phyloP scores from a whole-genome alignment of 257 asterid species.

The Ophiorrhiza pumila region DNA sequence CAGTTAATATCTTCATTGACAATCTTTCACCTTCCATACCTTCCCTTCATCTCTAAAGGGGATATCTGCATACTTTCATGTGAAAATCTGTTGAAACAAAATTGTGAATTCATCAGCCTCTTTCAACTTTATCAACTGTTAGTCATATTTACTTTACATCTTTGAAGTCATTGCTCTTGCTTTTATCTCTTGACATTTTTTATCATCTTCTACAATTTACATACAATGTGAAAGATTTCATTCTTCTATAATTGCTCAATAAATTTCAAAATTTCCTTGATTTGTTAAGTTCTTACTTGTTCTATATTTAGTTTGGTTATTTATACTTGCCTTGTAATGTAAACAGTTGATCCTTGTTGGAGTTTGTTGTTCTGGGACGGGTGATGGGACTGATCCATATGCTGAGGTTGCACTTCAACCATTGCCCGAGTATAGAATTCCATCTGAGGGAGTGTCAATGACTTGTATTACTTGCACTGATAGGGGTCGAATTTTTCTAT shows the following conservation, averaged over 20 bases:
- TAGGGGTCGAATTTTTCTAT: constrained; percentile 78
- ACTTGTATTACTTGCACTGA: constrained; percentile 88
- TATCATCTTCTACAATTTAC: neutral
- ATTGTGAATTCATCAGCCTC: neutral
- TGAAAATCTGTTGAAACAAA: neutral
- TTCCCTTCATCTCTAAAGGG: neutral
- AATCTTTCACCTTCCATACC: neutral
- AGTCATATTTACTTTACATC: neutral
- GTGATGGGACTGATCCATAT: constrained; percentile 84
- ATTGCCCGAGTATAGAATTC: constrained; percentile 81
- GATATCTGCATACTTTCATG: neutral
- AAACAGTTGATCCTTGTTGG: constrained; percentile 87
- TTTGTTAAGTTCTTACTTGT: neutral
- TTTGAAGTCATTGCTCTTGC: neutral
- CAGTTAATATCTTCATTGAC: neutral
- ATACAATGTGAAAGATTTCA: neutral
- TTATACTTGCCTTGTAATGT: constrained; percentile 25
- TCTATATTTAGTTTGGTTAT: constrained; percentile 14
- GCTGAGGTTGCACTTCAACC: constrained; percentile 88
- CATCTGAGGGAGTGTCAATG: constrained; percentile 98
- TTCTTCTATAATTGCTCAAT: neutral
- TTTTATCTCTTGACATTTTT: neutral
- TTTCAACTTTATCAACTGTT: neutral
- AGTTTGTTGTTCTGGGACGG: constrained; percentile 90
- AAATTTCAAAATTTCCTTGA: neutral